Evolutionary conservation across 345 rosid species (phyloP).

Genomic region (Populus tremula): DNA sequence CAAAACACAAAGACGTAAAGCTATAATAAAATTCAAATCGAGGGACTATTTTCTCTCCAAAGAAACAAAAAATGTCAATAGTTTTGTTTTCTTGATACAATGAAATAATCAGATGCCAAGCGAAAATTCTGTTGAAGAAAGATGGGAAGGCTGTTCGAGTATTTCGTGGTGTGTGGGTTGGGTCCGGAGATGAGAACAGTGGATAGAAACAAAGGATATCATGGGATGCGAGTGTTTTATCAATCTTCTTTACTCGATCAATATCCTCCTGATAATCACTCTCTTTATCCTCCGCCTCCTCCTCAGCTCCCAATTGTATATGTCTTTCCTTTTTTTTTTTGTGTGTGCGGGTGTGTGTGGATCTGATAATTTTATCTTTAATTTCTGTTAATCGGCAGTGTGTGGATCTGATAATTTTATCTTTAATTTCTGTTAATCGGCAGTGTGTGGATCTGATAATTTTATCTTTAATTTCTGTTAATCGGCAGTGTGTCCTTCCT

Average conservation of each 20-base stretch:
- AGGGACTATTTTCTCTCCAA: too few species aligned
- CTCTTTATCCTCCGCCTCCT: constrained; percentile 77
- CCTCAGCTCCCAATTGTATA: constrained; percentile 90
- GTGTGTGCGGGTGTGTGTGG: neutral
- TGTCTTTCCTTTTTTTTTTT: neutral
- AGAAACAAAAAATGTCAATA: too few species aligned
- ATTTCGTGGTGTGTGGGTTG: constrained; percentile 87
- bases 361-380: constrained; percentile 5
- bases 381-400: constrained; percentile 43
- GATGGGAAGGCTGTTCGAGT: constrained; percentile 82
- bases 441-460: constrained; percentile 52
- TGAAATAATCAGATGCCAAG: too few species aligned
- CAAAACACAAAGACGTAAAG: too few species aligned
- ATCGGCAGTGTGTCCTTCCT: constrained; percentile 78
- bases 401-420: constrained; percentile 21
- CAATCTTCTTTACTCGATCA: constrained; percentile 80
- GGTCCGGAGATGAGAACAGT: constrained; percentile 94
- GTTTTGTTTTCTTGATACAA: too few species aligned
- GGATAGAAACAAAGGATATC: constrained; percentile 81
- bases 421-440: neutral
- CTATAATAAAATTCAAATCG: too few species aligned
- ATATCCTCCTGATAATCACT: constrained; percentile 69
- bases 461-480: neutral
- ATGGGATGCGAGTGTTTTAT: constrained; percentile 58
- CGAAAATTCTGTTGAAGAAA: neutral